phyloP scores from a whole-genome alignment of 805 yeast genomes.

The Suhomyces prunicola region DNA sequence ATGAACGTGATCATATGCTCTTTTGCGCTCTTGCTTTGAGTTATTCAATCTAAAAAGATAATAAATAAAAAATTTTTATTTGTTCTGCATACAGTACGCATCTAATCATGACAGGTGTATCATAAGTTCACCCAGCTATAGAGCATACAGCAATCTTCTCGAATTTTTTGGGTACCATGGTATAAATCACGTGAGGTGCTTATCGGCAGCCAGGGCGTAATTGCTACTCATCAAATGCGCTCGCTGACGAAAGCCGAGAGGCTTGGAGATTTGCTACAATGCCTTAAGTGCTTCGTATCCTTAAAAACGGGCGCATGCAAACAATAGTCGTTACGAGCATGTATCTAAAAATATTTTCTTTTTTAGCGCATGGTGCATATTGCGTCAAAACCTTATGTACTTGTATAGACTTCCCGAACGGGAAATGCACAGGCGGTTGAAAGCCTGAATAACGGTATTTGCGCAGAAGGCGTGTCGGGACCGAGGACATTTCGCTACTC shows the following conservation, averaged over 20 bases:
- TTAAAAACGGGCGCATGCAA: background rate
- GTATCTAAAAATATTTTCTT: background rate
- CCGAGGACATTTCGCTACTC: background rate
- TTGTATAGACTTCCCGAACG: background rate
- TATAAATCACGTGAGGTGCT: background rate
- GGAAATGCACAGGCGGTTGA: background rate
- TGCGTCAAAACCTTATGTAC: constrained; percentile 1
- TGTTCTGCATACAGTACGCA: background rate
- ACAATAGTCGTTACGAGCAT: constrained; percentile 1
- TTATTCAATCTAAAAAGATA: background rate
- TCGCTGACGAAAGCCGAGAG: background rate
- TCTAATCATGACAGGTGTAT: background rate
- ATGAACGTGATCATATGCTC: background rate
- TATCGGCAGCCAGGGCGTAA: background rate
- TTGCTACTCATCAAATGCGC: background rate
- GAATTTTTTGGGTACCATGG: background rate
- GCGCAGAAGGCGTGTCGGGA: background rate
- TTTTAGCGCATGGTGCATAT: background rate
- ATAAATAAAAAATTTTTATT: background rate
- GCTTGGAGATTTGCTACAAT: background rate
- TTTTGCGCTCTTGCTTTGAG: background rate
- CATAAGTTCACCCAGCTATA: background rate
- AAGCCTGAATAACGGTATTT: background rate
- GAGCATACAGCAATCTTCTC: background rate
- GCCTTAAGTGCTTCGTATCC: background rate